These are phyloP conservation scores for Xylaria sp. DNA, from an alignment of 2,329 filamentous ascomycete species.

Conservation along the genomic window DNA sequence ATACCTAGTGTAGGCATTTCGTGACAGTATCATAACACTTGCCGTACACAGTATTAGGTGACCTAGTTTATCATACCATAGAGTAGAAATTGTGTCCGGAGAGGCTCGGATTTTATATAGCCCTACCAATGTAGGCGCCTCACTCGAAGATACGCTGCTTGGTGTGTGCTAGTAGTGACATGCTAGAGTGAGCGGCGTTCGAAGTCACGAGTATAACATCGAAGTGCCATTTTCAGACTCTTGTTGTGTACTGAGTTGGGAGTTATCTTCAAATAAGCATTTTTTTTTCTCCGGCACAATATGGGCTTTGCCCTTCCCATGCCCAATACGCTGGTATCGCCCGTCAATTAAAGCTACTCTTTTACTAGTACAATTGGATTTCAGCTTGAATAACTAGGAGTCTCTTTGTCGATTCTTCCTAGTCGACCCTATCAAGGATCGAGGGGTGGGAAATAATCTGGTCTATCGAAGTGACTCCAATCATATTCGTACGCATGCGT, in stretches of 20 bases:
- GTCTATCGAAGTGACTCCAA: neutral
- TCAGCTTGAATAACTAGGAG: too few species aligned
- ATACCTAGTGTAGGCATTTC: neutral
- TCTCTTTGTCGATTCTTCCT: neutral
- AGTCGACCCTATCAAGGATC: neutral
- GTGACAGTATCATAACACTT: neutral
- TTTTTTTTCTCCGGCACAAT: too few species aligned
- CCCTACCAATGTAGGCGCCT: neutral
- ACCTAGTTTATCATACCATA: neutral
- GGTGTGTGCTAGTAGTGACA: too few species aligned
- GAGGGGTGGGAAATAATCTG: neutral
- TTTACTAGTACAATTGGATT: too few species aligned
- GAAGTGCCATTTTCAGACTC: neutral
- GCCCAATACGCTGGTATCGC: too few species aligned
- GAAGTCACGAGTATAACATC: neutral
- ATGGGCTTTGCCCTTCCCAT: too few species aligned
- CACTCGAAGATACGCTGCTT: too few species aligned
- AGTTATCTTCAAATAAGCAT: too few species aligned
- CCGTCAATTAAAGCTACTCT: too few species aligned
- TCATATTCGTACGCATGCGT: neutral
- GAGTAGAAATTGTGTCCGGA: neutral
- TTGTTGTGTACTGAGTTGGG: too few species aligned
- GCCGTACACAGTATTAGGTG: neutral
- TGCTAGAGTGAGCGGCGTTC: too few species aligned
- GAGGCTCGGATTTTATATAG: neutral